These are phyloP conservation scores for Darksidea phi DNA, from an alignment of 495 filamentous ascomycete genomes.

Conservation along the genomic window DNA sequence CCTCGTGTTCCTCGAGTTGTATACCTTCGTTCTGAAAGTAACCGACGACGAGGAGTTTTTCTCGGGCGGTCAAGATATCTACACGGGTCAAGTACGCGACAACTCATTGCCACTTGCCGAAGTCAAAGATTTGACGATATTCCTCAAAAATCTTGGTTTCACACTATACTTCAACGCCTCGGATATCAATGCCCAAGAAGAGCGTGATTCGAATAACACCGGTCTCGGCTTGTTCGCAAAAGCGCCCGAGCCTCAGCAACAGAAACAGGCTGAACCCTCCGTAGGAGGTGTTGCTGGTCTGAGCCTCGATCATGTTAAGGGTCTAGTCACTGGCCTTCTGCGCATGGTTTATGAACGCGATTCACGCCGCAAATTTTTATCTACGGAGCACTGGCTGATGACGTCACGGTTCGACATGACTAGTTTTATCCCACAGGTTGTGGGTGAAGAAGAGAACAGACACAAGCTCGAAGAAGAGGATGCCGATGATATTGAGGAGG, in stretches of 20 bases:
- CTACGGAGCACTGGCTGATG: slow-evolving; percentile 89
- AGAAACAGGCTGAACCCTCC: slow-evolving; percentile 36
- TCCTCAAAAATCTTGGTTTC: slow-evolving; percentile 91
- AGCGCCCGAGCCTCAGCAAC: slow-evolving; percentile 5
- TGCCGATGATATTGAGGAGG: slow-evolving; percentile 50
- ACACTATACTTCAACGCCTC: slow-evolving; percentile 81
- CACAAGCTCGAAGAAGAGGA: slow-evolving; percentile 59
- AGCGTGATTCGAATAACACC: slow-evolving; percentile 45
- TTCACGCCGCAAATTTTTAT: slow-evolving; percentile 81
- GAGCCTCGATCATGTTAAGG: slow-evolving; percentile 73
- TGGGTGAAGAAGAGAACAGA: slow-evolving; percentile 81
- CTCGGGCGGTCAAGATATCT: slow-evolving; percentile 43
- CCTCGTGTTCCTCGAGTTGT: slow-evolving; percentile 89
- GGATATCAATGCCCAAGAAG: slow-evolving; percentile 60
- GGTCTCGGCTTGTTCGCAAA: slow-evolving; percentile 55
- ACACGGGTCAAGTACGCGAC: slow-evolving; percentile 43
- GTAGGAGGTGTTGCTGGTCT: slow-evolving; percentile 67
- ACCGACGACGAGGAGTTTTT: slow-evolving; percentile 93
- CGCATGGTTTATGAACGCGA: slow-evolving; percentile 92
- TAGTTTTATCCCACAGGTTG: slow-evolving; percentile 80
- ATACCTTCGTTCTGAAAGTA: slow-evolving; percentile 83
- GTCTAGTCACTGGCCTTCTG: slow-evolving; percentile 77
- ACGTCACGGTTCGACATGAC: slow-evolving; percentile 88
- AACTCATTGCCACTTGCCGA: slow-evolving; percentile 70
- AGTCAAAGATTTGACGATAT: slow-evolving; percentile 71